phyloP scores from a whole-genome alignment of 1,284 basidiomycete genomes.

The Tilletia setariae region DNA sequence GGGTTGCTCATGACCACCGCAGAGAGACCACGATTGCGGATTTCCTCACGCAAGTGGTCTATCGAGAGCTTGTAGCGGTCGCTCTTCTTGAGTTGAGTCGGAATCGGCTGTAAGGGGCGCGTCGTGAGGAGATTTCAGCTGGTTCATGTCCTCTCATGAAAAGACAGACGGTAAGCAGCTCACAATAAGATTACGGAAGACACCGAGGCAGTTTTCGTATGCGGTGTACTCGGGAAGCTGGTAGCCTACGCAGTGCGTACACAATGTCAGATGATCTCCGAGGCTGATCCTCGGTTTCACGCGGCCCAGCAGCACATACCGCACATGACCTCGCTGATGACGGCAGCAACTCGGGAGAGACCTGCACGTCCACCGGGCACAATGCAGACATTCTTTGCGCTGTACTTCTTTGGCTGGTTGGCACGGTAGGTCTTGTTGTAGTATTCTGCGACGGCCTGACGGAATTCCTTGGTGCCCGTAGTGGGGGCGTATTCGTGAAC shows the following conservation, averaged over 20 bases:
- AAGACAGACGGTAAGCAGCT: neutral
- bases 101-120: conserved; percentile 54
- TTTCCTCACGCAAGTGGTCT: conserved; percentile 57
- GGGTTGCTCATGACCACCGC: conserved; percentile 87
- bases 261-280: conserved; percentile 32
- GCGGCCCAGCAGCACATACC: neutral
- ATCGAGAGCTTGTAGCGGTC: conserved; percentile 71
- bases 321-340: conserved; percentile 70
- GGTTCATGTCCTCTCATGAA: neutral
- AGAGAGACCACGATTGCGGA: conserved; percentile 63
- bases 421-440: conserved; percentile 85
- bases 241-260: conserved; percentile 55
- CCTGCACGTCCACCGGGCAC: conserved; percentile 86
- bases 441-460: conserved; percentile 38
- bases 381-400: conserved; percentile 80
- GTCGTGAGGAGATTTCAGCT: neutral
- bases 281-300: neutral
- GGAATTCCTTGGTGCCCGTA: conserved; percentile 72
- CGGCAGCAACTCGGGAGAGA: conserved; percentile 81
- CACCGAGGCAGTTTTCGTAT: conserved; percentile 69
- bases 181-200: conserved; percentile 77
- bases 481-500: conserved; percentile 86
- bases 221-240: conserved; percentile 81
- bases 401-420: conserved; percentile 76
- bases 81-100: conserved; percentile 56